phyloP scores from a whole-genome alignment of 495 filamentous ascomycete genomes.

The Penicillium simplicissimum region DNA sequence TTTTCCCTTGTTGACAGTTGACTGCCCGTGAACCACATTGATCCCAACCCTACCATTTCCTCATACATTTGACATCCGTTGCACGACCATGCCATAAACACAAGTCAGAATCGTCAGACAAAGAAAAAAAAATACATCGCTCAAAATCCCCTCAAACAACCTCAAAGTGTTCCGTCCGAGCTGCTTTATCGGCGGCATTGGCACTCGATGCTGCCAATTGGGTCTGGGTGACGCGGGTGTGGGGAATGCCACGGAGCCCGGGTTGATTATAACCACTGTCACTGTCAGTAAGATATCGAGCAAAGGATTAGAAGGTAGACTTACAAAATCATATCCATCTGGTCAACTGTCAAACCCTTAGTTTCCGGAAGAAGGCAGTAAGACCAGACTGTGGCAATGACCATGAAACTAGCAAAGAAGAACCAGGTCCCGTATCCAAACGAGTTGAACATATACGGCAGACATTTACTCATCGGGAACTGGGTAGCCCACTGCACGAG shows the following conservation, averaged over 20 bases:
- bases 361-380: constrained; percentile 40
- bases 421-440: constrained; percentile 34
- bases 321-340: constrained; percentile 19
- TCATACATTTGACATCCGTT: too few relatives aligned
- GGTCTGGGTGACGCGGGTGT: neutral
- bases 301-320: neutral
- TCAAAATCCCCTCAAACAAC: neutral
- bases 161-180: neutral
- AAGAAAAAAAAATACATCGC: neutral
- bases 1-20: too few relatives aligned
- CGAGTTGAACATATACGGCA: constrained; percentile 29
- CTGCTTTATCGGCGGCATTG: neutral
- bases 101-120: too few relatives aligned
- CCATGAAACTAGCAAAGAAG: constrained; percentile 32
- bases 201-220: neutral
- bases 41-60: too few relatives aligned
- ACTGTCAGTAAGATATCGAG: constrained; percentile 7
- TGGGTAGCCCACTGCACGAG: constrained; percentile 21
- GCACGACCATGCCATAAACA: too few relatives aligned
- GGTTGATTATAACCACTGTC: constrained; percentile 9
- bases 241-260: constrained; percentile 7
- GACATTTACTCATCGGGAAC: constrained; percentile 28
- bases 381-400: constrained; percentile 32
- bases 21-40: too few relatives aligned
- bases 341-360: constrained; percentile 36